Conservation (phyloP, 768 basidiomycete genomes). For the Leccinum ochraceum region DNA sequence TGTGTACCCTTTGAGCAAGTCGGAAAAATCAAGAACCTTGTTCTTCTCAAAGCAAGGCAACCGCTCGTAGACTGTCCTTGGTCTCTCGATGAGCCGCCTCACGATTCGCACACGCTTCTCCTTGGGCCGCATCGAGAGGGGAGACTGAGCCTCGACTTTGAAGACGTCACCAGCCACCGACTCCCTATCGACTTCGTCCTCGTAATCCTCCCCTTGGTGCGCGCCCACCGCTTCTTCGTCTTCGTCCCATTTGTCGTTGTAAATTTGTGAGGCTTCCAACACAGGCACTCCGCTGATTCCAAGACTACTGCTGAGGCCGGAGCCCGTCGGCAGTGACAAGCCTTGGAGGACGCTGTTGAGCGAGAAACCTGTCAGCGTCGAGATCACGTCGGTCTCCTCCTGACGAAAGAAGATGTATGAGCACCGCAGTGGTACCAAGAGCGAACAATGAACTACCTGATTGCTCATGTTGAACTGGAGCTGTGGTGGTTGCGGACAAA, state of each 20-base stretch:
- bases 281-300: slow-evolving; percentile 70
- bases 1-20: slow-evolving; percentile 81
- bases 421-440: background rate
- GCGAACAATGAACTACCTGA: slow-evolving; percentile 23
- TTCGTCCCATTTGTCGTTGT: slow-evolving; percentile 73
- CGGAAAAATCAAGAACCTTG: slow-evolving; percentile 80
- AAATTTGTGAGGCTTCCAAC: slow-evolving; percentile 71
- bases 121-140: slow-evolving; percentile 46
- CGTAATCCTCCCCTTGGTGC: slow-evolving; percentile 83
- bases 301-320: slow-evolving; percentile 67
- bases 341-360: slow-evolving; percentile 70
- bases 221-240: slow-evolving; percentile 60
- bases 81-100: slow-evolving; percentile 70
- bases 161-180: slow-evolving; percentile 50
- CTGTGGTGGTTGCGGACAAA: slow-evolving; percentile 4
- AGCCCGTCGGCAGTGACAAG: slow-evolving; percentile 62
- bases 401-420: slow-evolving; percentile 34
- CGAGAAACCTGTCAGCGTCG: slow-evolving; percentile 77
- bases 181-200: slow-evolving; percentile 81
- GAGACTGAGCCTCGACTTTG: slow-evolving; percentile 62
- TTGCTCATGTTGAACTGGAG: slow-evolving; percentile 21
- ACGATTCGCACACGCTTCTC: slow-evolving; percentile 62
- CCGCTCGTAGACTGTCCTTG: slow-evolving; percentile 84
- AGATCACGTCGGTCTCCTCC: slow-evolving; percentile 75
- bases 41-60: slow-evolving; percentile 82